Conservation (phyloP, 805 yeast genomes). For the Yamadazyma takamatsuzukensis region DNA sequence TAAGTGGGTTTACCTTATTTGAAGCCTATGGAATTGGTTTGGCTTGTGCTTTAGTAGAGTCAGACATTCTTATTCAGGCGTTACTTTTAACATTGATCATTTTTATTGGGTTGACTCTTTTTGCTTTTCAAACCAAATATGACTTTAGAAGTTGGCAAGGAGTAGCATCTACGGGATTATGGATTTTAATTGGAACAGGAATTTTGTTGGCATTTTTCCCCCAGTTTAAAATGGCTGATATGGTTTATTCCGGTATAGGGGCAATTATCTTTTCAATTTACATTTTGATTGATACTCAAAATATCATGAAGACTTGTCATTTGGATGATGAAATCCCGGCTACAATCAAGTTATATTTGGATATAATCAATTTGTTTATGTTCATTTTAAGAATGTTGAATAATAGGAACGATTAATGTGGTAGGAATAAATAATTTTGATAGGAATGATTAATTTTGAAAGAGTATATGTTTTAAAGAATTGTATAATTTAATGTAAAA, state of each 20-base stretch:
- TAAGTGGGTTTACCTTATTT: slow-evolving; percentile 65
- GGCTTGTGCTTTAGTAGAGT: slow-evolving; percentile 58
- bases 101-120: slow-evolving; percentile 70
- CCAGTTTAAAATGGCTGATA: slow-evolving; percentile 51
- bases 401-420: slow-evolving; percentile 4
- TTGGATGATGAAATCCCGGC: slow-evolving; percentile 87
- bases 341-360: slow-evolving; percentile 74
- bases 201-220: slow-evolving; percentile 68
- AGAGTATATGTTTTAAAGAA: too few species aligned
- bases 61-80: slow-evolving; percentile 66
- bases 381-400: slow-evolving; percentile 54
- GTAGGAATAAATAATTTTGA: too few species aligned
- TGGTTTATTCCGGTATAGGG: slow-evolving; percentile 68
- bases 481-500: too few species aligned
- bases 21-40: slow-evolving; percentile 75
- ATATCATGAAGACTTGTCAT: slow-evolving; percentile 66
- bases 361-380: slow-evolving; percentile 75
- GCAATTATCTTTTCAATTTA: slow-evolving; percentile 71
- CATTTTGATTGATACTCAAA: slow-evolving; percentile 77
- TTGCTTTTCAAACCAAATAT: slow-evolving; percentile 75
- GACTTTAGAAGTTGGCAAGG: slow-evolving; percentile 72
- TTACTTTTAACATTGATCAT: slow-evolving; percentile 63
- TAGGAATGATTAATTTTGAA: too few species aligned
- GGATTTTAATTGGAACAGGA: slow-evolving; percentile 70
- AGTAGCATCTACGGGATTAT: slow-evolving; percentile 49